Evolutionary conservation across 306 rosid species (phyloP).

Genomic region (Dryas drummondii): DNA sequence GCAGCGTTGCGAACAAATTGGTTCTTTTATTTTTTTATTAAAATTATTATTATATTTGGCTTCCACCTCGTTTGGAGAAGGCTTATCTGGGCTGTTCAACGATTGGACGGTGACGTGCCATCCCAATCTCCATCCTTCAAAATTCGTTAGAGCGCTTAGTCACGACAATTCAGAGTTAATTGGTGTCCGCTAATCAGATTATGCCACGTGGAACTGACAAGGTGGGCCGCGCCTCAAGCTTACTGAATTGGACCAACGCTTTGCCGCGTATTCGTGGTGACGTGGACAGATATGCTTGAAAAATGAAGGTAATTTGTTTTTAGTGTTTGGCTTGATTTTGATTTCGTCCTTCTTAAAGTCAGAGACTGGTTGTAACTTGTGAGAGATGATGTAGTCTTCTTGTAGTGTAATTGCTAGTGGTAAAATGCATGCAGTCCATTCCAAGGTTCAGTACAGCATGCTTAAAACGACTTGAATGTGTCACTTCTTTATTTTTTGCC

Average conservation of each 20-base stretch:
- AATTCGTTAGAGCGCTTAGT: not conserved
- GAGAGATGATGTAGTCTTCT: too few relatives aligned
- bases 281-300: not conserved
- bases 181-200: not conserved
- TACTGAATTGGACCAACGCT: not conserved
- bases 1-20: too few relatives aligned
- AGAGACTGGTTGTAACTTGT: too few relatives aligned
- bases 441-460: too few relatives aligned
- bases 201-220: not conserved
- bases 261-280: conserved; percentile 15
- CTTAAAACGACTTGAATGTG: too few relatives aligned
- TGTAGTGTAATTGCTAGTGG: too few relatives aligned
- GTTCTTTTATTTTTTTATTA: not conserved
- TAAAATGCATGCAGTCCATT: too few relatives aligned
- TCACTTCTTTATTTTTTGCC: too few relatives aligned
- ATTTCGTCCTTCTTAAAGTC: too few relatives aligned
- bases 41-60: not conserved
- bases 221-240: not conserved
- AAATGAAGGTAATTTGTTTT: not conserved
- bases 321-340: not conserved
- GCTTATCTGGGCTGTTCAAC: not conserved
- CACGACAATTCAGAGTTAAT: not conserved
- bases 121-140: not conserved
- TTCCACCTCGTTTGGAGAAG: not conserved
- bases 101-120: not conserved